Percentiles rank a stretch among this genome's conserved stretches.
Conservation (phyloP, 129 eudicot genomes). For the Gnaphalium uliginosum region DNA sequence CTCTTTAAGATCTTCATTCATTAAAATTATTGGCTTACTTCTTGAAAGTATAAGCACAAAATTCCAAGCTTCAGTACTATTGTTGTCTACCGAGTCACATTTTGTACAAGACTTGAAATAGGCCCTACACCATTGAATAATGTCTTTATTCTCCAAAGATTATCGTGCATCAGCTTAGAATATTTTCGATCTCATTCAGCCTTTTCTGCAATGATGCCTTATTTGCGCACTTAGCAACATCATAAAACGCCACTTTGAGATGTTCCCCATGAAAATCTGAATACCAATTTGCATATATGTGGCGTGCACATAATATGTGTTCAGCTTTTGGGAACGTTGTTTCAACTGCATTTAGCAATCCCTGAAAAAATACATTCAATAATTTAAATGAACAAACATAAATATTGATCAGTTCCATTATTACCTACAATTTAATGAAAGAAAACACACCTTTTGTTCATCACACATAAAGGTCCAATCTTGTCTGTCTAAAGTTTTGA, state of each 20-base stretch:
- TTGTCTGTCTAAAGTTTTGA: background rate
- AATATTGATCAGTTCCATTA: background rate
- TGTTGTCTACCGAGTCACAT: background rate
- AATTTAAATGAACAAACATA: background rate
- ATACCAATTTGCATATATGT: too few relatives aligned
- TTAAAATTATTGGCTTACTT: conserved; percentile 3
- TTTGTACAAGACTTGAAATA: background rate
- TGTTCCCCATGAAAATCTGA: too few relatives aligned
- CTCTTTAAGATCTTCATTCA: background rate
- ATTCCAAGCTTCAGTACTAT: background rate
- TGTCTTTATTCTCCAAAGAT: background rate
- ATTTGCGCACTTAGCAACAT: too few relatives aligned
- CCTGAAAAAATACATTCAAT: background rate
- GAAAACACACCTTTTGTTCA: background rate
- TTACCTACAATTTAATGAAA: background rate
- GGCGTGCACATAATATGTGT: background rate
- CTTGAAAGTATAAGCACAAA: conserved; percentile 2
- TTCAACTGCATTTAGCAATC: conserved; percentile 1
- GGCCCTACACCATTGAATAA: background rate
- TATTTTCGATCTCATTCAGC: too few relatives aligned
- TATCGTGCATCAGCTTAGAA: background rate
- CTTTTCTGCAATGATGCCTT: too few relatives aligned
- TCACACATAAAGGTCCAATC: conserved; percentile 3
- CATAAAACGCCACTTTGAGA: too few relatives aligned
- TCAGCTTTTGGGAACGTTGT: background rate